Percentiles rank a stretch among this genome's conserved stretches.
Conservation (phyloP, 1,284 basidiomycete species). For the Apiotrichum veenhuisii region DNA sequence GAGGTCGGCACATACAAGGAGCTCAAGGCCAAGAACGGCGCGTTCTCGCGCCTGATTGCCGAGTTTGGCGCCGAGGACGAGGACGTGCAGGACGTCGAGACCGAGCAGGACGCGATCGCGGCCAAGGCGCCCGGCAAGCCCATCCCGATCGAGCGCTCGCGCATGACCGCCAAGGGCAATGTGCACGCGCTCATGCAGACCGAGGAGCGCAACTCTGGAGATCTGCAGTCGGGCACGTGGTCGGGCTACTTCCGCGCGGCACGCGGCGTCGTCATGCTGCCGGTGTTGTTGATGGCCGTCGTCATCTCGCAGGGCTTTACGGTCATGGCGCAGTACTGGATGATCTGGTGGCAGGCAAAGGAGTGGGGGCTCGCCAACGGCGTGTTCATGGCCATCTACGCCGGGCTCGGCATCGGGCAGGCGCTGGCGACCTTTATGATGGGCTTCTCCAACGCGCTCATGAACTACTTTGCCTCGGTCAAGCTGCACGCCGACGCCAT, state of each 20-base stretch:
- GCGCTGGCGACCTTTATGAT: constrained; percentile 61
- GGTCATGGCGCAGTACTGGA: constrained; percentile 52
- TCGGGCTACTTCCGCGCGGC: constrained; percentile 61
- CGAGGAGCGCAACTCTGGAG: constrained; percentile 60
- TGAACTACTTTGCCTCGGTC: constrained; percentile 60
- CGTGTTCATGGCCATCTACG: constrained; percentile 71
- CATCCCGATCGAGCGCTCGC: no score
- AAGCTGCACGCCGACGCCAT: constrained; percentile 58
- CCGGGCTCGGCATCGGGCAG: constrained; percentile 57
- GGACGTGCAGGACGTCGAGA: constrained; percentile 44
- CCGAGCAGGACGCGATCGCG: constrained; percentile 51
- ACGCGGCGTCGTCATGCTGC: background rate
- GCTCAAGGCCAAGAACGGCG: constrained; percentile 56
- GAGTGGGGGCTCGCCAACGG: constrained; percentile 34
- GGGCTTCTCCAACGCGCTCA: constrained; percentile 57
- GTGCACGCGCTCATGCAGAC: constrained; percentile 35
- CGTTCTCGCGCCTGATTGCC: constrained; percentile 60
- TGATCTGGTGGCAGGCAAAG: constrained; percentile 71
- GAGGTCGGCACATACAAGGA: constrained; percentile 64
- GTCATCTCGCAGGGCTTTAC: constrained; percentile 57
- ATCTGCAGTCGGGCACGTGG: constrained; percentile 63
- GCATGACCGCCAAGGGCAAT: no score
- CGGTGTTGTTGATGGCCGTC: constrained; percentile 51
- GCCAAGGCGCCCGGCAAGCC: constrained; percentile 57
- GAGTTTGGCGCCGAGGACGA: constrained; percentile 66